Conservation (phyloP, 306 rosid species). For the Coriaria nepalensis region DNA sequence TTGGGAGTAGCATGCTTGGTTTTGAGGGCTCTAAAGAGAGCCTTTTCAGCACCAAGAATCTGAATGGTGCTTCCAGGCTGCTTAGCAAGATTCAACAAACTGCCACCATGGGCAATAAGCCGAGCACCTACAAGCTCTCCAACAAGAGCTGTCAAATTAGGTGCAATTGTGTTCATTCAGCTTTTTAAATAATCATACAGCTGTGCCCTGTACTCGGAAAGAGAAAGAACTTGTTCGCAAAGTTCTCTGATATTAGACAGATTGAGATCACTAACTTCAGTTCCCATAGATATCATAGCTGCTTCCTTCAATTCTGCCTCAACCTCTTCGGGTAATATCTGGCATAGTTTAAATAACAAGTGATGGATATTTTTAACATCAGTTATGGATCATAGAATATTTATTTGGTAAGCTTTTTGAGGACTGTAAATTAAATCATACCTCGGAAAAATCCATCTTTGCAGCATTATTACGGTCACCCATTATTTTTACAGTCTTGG, state of each 20-base stretch:
- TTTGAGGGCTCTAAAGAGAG: constrained; percentile 71
- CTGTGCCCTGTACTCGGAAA: constrained; percentile 64
- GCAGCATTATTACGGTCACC: constrained; percentile 76
- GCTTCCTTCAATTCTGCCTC: constrained; percentile 80
- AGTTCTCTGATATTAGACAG: constrained; percentile 67
- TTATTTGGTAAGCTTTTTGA: too few species aligned
- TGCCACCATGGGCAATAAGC: constrained; percentile 90
- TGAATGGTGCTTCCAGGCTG: constrained; percentile 95
- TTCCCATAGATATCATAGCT: constrained; percentile 84
- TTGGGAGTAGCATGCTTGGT: constrained; percentile 77
- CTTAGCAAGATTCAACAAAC: constrained; percentile 92
- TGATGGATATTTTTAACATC: too few species aligned
- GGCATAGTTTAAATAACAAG: not conserved
- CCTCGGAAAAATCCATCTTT: constrained; percentile 82
- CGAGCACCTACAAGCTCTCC: constrained; percentile 95
- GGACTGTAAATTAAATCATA: constrained; percentile 4
- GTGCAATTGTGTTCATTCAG: constrained; percentile 78
- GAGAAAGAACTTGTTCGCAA: constrained; percentile 72
- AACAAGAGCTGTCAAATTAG: constrained; percentile 74
- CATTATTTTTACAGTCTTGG: constrained; percentile 49
- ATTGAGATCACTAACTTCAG: constrained; percentile 22
- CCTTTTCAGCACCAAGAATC: constrained; percentile 98
- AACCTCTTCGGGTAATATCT: constrained; percentile 72
- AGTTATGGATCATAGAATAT: too few species aligned
- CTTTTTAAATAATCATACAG: constrained; percentile 60